These are phyloP conservation scores for Moesziomyces antarcticus DNA, from an alignment of 1,284 basidiomycete species.

Conservation along the genomic window DNA sequence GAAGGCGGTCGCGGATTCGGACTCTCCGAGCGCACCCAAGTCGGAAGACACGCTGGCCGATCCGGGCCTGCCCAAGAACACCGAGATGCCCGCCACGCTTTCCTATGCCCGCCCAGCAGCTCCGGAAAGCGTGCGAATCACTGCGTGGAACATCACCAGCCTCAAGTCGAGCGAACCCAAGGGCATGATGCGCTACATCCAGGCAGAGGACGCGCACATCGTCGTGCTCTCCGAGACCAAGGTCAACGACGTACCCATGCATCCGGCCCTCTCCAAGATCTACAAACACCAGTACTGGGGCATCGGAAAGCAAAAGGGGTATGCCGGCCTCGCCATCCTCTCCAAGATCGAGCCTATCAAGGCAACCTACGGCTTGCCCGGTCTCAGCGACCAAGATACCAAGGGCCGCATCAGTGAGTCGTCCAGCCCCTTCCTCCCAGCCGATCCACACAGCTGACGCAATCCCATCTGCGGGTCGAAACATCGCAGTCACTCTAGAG, in stretches of 20 bases:
- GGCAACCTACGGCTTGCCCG: conserved; percentile 74
- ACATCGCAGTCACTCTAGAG: conserved; percentile 81
- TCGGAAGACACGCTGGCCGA: conserved; percentile 31
- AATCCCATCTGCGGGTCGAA: neutral
- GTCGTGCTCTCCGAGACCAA: conserved; percentile 64
- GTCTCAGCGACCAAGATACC: conserved; percentile 53
- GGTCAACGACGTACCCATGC: conserved; percentile 59
- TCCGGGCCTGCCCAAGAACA: conserved; percentile 42
- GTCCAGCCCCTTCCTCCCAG: neutral
- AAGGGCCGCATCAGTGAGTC: conserved; percentile 52
- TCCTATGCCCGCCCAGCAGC: conserved; percentile 22
- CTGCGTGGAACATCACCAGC: conserved; percentile 64
- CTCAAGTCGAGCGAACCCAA: conserved; percentile 60
- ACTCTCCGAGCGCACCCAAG: conserved; percentile 36
- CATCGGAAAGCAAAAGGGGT: conserved; percentile 64
- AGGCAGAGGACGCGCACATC: conserved; percentile 64
- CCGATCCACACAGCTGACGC: neutral
- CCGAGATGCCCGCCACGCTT: conserved; percentile 30
- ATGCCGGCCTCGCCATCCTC: conserved; percentile 82
- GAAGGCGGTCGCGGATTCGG: conserved; percentile 29
- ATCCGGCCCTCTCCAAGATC: conserved; percentile 46
- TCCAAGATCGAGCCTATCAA: conserved; percentile 79
- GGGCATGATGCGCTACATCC: conserved; percentile 62
- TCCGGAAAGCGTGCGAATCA: conserved; percentile 43
- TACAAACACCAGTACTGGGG: conserved; percentile 66